Percentiles rank a stretch among this genome's conserved stretches.
phyloP scores from a whole-genome alignment of 805 yeast species.

The Jamesozyma hellenica region DNA sequence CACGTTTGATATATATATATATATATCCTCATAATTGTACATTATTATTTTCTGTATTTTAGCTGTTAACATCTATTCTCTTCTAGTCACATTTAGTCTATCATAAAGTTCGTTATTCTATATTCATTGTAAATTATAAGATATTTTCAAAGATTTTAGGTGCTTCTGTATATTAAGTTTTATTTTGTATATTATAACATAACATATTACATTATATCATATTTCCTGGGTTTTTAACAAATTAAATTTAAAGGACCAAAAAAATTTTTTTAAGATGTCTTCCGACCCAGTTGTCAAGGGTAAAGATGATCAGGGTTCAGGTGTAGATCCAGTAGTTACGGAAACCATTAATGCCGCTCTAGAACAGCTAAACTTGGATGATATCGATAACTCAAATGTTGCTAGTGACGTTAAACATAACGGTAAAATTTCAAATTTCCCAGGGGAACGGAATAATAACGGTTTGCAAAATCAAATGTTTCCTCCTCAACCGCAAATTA shows the following conservation, averaged over 20 bases:
- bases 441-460: neutral
- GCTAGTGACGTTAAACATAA: neutral
- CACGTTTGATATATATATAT: no score
- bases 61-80: neutral
- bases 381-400: conserved; percentile 8
- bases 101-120: neutral
- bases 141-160: neutral
- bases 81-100: neutral
- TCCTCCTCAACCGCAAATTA: conserved; percentile 19
- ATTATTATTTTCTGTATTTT: conserved; percentile 4
- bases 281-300: conserved; percentile 4
- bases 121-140: conserved; percentile 6
- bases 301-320: conserved; percentile 1
- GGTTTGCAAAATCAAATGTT: conserved; percentile 1
- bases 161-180: conserved; percentile 2
- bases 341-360: conserved; percentile 25
- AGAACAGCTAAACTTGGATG: conserved; percentile 26
- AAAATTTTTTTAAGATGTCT: conserved; percentile 6
- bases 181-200: conserved; percentile 2
- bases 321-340: conserved; percentile 19
- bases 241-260: no score
- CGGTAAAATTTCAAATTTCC: neutral
- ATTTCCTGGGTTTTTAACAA: no score
- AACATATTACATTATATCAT: conserved; percentile 1
- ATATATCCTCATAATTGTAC: conserved; percentile 1